Evolutionary conservation across 495 filamentous ascomycete species (phyloP).

Genomic region (Penicillium lagena): DNA sequence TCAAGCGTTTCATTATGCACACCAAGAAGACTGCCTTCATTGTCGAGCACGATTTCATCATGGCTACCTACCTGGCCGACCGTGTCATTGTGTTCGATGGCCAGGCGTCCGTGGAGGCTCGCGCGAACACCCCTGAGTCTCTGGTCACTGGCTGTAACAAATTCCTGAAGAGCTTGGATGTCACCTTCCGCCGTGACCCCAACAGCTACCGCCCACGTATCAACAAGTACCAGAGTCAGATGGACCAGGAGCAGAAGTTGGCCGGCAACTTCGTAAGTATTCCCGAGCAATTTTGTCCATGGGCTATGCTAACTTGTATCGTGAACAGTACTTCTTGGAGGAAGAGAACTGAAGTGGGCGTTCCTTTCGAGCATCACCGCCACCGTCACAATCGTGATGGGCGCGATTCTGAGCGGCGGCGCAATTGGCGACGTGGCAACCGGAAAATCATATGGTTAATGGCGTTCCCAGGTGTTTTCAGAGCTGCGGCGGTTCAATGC

Average conservation of each 20-base stretch:
- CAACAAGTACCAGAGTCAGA: slow-evolving; percentile 92
- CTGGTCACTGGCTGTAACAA: slow-evolving; percentile 93
- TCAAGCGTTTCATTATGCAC: slow-evolving; percentile 99
- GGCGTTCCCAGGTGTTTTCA: slow-evolving; percentile 40
- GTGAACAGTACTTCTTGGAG: slow-evolving; percentile 74
- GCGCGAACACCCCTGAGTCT: slow-evolving; percentile 83
- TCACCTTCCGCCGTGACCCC: slow-evolving; percentile 96
- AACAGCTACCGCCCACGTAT: slow-evolving; percentile 94
- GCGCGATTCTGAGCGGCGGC: slow-evolving; percentile 35
- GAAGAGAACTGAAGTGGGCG: slow-evolving; percentile 73
- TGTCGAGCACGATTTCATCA: slow-evolving; percentile 99
- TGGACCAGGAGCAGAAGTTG: slow-evolving; percentile 96
- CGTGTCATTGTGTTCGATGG: slow-evolving; percentile 98
- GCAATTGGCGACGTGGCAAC: slow-evolving; percentile 26
- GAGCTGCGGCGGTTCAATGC: slow-evolving; percentile 30
- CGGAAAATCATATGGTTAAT: slow-evolving; percentile 30
- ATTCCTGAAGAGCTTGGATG: slow-evolving; percentile 91
- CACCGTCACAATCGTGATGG: slow-evolving; percentile 34
- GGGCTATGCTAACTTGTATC: background rate
- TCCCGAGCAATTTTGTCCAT: background rate
- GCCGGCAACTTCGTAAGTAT: slow-evolving; percentile 79
- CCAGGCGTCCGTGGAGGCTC: slow-evolving; percentile 78
- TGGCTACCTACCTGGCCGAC: slow-evolving; percentile 96
- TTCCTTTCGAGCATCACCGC: slow-evolving; percentile 41
- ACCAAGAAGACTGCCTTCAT: slow-evolving; percentile 98